A percentile compares a stretch with the other conserved stretches of the same genome.
These are phyloP conservation scores for Cryptococcus sp. DNA, from an alignment of 1,284 basidiomycete genomes.

Conservation along the genomic window DNA sequence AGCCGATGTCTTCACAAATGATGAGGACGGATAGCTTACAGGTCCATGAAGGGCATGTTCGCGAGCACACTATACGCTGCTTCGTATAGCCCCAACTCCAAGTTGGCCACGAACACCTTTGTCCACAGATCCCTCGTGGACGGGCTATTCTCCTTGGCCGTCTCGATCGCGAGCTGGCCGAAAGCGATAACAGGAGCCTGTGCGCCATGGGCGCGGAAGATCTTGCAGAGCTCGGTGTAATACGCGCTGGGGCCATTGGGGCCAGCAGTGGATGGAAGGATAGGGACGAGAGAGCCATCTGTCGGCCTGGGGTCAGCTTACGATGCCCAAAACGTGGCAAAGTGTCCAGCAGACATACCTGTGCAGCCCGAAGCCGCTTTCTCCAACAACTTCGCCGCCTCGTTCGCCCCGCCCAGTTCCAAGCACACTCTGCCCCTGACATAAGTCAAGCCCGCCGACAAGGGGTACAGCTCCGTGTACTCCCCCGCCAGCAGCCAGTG, in stretches of 20 bases:
- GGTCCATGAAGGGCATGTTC: constrained; percentile 65
- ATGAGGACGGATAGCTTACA: constrained; percentile 56
- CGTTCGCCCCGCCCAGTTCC: constrained; percentile 66
- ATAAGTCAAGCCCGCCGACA: constrained; percentile 70
- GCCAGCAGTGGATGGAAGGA: constrained; percentile 61
- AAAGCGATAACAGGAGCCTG: constrained; percentile 67
- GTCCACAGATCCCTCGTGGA: constrained; percentile 70
- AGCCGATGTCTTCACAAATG: background rate
- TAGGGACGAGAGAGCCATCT: constrained; percentile 53
- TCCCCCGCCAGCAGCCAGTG: constrained; percentile 63
- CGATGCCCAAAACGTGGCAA: background rate
- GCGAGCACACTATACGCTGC: constrained; percentile 78
- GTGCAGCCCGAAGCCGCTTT: constrained; percentile 67
- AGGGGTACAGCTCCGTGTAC: constrained; percentile 68
- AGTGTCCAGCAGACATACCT: constrained; percentile 56
- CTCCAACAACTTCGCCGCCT: constrained; percentile 67
- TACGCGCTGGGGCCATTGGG: constrained; percentile 66
- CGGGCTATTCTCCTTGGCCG: constrained; percentile 36
- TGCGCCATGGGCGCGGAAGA: constrained; percentile 63
- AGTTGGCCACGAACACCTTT: constrained; percentile 70
- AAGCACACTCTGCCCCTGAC: constrained; percentile 67
- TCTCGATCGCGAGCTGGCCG: constrained; percentile 68
- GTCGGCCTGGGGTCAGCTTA: too few species aligned
- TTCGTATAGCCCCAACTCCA: constrained; percentile 70
- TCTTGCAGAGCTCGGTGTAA: constrained; percentile 68